A percentile compares a stretch with the other conserved stretches of the same genome.
Conservation (phyloP, 495 filamentous ascomycete species). For the Aspergillus incahuasiensis region DNA sequence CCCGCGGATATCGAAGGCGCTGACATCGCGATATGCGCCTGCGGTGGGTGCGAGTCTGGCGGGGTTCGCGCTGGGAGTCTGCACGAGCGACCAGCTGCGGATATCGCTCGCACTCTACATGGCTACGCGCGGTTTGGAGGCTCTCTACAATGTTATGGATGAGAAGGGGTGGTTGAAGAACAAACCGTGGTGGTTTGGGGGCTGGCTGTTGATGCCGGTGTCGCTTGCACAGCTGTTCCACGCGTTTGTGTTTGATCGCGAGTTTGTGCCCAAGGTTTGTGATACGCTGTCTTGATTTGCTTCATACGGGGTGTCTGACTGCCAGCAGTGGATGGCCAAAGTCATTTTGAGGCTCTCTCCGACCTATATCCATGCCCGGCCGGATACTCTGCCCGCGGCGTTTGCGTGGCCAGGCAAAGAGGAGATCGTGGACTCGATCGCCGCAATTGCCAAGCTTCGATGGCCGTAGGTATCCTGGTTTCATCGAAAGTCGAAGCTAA, state of each 20-base stretch:
- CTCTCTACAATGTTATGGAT: slow-evolving; percentile 77
- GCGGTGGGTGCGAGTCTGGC: slow-evolving; percentile 83
- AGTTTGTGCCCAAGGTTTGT: slow-evolving; percentile 67
- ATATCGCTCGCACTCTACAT: slow-evolving; percentile 75
- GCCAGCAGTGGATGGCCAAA: slow-evolving; percentile 57
- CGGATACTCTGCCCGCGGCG: slow-evolving; percentile 59
- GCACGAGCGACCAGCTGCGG: slow-evolving; percentile 71
- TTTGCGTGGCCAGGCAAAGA: slow-evolving; percentile 71
- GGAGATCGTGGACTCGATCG: slow-evolving; percentile 75
- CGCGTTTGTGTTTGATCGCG: slow-evolving; percentile 87
- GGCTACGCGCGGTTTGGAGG: slow-evolving; percentile 76
- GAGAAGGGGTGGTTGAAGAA: slow-evolving; percentile 73
- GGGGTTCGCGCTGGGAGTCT: slow-evolving; percentile 74
- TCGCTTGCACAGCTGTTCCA: slow-evolving; percentile 87
- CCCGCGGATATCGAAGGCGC: slow-evolving; percentile 62
- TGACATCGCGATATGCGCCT: slow-evolving; percentile 80
- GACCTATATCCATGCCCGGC: slow-evolving; percentile 72
- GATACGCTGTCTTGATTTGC: neutral
- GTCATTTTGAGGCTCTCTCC: slow-evolving; percentile 70
- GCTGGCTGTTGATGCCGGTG: slow-evolving; percentile 93
- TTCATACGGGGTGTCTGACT: slow-evolving; percentile 13
- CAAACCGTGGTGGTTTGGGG: slow-evolving; percentile 86
- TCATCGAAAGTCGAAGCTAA: neutral
- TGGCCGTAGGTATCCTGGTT: slow-evolving; percentile 66
- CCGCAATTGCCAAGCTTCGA: slow-evolving; percentile 69